Percentiles rank a stretch among this genome's conserved stretches.
These are phyloP conservation scores for Chenopodium formosanum DNA, from an alignment of 148 eudicot species.

Conservation along the genomic window DNA sequence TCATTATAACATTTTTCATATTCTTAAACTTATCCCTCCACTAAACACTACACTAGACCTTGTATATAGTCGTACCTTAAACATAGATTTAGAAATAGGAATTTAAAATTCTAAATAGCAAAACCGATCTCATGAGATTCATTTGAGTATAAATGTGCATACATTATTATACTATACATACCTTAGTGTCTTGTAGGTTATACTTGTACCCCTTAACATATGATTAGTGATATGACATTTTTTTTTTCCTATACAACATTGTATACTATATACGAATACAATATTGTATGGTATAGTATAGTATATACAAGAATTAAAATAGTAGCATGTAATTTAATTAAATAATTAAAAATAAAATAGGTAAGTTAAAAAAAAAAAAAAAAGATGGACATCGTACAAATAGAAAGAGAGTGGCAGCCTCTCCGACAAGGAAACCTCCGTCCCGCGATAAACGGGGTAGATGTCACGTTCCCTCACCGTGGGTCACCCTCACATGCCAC, in stretches of 20 bases:
- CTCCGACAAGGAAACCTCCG: conserved; percentile 59
- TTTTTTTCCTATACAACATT: no score
- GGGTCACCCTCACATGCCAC: conserved; percentile 73
- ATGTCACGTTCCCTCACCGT: conserved; percentile 45
- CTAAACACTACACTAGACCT: no score
- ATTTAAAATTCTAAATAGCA: no score
- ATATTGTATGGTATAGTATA: no score
- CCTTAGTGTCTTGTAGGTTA: no score
- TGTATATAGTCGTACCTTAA: no score
- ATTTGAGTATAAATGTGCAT: not conserved
- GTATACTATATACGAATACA: not conserved
- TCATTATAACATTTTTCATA: no score
- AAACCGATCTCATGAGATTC: not conserved
- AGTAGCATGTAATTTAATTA: not conserved
- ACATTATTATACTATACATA: no score
- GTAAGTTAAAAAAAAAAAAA: not conserved
- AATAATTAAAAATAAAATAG: not conserved
- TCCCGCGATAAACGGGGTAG: conserved; percentile 67
- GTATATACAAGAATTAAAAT: no score
- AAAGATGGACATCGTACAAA: conserved; percentile 17
- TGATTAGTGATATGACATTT: no score
- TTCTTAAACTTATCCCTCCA: no score
- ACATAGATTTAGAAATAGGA: no score
- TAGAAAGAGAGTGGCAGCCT: conserved; percentile 19
- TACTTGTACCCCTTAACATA: not conserved